Conservation (phyloP, 805 yeast genomes). For the Vanderwaltozyma yarrowii region DNA sequence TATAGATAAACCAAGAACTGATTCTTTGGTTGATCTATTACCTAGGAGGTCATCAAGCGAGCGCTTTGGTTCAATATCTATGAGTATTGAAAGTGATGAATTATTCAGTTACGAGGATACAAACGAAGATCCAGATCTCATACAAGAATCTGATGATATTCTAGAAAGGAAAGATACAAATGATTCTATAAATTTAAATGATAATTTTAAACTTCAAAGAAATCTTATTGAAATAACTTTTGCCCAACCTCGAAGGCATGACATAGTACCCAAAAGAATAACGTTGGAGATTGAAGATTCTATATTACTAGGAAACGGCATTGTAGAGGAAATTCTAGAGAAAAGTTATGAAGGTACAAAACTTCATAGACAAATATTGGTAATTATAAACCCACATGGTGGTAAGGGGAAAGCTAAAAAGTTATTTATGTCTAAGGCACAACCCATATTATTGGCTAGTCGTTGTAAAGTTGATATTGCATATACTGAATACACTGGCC, state of each 20-base stretch:
- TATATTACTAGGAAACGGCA: background rate
- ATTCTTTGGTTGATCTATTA: background rate
- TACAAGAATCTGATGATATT: too few species aligned
- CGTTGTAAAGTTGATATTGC: constrained; percentile 42
- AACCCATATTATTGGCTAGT: constrained; percentile 69
- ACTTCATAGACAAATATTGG: constrained; percentile 41
- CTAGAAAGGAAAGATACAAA: too few species aligned
- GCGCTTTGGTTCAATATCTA: too few species aligned
- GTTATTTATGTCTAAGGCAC: constrained; percentile 45
- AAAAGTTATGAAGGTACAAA: constrained; percentile 33
- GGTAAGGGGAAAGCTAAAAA: constrained; percentile 72
- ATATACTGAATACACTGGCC: constrained; percentile 58
- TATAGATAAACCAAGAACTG: constrained; percentile 5
- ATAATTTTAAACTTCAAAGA: too few species aligned
- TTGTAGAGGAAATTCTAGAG: constrained; percentile 18
- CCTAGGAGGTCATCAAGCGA: background rate
- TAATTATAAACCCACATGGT: constrained; percentile 81
- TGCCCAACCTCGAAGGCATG: constrained; percentile 29
- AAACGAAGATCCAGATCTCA: too few species aligned
- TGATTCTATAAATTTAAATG: too few species aligned
- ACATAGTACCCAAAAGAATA: constrained; percentile 29
- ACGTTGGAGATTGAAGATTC: constrained; percentile 21
- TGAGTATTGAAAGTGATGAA: background rate
- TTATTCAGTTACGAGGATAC: too few species aligned
- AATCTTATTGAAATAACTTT: constrained; percentile 26